These are phyloP conservation scores for Glycyrrhiza uralensis DNA, from an alignment of 306 rosid species.

Conservation along the genomic window DNA sequence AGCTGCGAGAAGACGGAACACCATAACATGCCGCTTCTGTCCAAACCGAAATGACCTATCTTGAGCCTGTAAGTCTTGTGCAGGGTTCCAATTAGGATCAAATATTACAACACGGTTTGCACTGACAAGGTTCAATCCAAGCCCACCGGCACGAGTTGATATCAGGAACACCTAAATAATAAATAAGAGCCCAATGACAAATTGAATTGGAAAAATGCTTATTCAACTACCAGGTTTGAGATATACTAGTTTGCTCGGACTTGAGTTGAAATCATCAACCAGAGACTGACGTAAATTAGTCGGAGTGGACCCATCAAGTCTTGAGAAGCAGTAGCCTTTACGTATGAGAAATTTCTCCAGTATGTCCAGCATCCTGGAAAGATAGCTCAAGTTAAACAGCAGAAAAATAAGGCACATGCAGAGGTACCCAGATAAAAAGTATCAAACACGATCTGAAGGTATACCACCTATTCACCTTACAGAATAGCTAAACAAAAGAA, in stretches of 20 bases:
- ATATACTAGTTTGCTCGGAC: constrained; percentile 87
- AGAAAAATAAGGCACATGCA: background rate
- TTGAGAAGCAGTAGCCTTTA: constrained; percentile 84
- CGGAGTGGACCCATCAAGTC: constrained; percentile 96
- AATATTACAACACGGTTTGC: constrained; percentile 95
- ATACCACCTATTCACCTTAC: constrained; percentile 71
- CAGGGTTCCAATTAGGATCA: constrained; percentile 99
- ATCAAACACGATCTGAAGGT: constrained; percentile 14
- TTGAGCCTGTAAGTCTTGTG: constrained; percentile 95
- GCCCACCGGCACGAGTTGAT: constrained; percentile 97
- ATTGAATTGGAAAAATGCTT: constrained; percentile 12
- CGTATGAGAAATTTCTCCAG: constrained; percentile 86
- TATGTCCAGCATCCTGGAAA: constrained; percentile 87
- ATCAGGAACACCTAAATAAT: constrained; percentile 74
- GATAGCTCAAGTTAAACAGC: constrained; percentile 29
- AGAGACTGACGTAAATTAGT: constrained; percentile 76
- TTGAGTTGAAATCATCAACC: constrained; percentile 85
- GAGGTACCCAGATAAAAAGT: background rate
- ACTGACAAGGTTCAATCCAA: constrained; percentile 95
- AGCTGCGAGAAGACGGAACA: constrained; percentile 89
- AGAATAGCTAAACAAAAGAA: constrained; percentile 91
- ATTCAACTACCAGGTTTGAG: constrained; percentile 19
- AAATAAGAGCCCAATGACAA: constrained; percentile 17
- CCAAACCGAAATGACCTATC: constrained; percentile 96
- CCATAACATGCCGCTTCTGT: constrained; percentile 87